These are phyloP conservation scores for Fusarium sp. DNA, from an alignment of 2,329 filamentous ascomycete species.

Conservation along the genomic window DNA sequence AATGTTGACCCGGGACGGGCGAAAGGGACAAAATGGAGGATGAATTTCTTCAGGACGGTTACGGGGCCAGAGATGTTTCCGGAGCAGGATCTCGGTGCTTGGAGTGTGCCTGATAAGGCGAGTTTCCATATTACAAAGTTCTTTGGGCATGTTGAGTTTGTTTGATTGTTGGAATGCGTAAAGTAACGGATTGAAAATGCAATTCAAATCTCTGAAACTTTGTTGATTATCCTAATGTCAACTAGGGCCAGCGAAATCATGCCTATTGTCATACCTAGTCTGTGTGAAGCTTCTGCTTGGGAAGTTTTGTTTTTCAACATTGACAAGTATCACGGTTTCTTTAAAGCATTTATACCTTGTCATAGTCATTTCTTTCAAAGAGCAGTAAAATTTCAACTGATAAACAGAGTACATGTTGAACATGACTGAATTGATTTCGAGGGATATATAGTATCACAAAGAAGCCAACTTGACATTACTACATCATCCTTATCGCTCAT, in stretches of 20 bases:
- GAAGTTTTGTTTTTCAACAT: too few species aligned
- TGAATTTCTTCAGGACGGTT: constrained; percentile 62
- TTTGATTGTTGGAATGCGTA: constrained; percentile 33
- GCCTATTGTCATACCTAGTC: too few species aligned
- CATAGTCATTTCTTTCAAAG: too few species aligned
- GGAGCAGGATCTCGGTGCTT: constrained; percentile 55
- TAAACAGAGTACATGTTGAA: neutral
- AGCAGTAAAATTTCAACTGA: too few species aligned
- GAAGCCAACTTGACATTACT: neutral
- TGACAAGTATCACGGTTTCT: too few species aligned
- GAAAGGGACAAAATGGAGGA: constrained; percentile 57
- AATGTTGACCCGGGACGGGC: constrained; percentile 56
- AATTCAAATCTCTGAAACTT: too few species aligned
- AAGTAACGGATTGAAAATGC: neutral
- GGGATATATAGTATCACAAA: neutral
- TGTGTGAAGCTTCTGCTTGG: too few species aligned
- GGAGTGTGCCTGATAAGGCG: constrained; percentile 56
- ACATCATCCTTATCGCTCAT: neutral
- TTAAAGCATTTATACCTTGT: too few species aligned
- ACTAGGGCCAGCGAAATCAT: too few species aligned
- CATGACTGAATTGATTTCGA: neutral
- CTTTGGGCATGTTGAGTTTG: constrained; percentile 54
- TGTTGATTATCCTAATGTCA: too few species aligned
- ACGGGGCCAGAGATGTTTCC: constrained; percentile 55
- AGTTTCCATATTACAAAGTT: constrained; percentile 60